These are phyloP conservation scores for Retiboletus flavoniger DNA, from an alignment of 1,284 basidiomycete species.

Conservation along the genomic window DNA sequence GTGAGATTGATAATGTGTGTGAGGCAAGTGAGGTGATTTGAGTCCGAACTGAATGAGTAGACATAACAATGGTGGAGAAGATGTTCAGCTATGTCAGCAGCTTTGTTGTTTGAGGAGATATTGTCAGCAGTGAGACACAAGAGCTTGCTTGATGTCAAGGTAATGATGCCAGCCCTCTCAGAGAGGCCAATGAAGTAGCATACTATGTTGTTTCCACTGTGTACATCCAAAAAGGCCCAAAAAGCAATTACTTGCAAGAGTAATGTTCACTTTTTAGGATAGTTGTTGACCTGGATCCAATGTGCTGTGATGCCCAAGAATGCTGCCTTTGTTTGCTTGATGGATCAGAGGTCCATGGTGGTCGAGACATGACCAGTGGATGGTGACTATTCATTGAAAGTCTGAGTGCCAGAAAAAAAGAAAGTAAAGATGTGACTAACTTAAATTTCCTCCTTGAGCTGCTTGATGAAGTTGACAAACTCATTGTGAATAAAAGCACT, in stretches of 20 bases:
- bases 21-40: too few relatives aligned
- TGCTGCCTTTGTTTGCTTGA: not conserved
- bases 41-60: too few relatives aligned
- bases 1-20: too few relatives aligned
- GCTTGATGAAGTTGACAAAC: too few relatives aligned
- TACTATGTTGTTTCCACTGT: not conserved
- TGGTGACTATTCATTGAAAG: not conserved
- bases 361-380: not conserved
- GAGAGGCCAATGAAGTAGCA: not conserved
- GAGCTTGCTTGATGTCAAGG: not conserved
- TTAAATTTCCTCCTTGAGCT: not conserved
- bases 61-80: too few relatives aligned
- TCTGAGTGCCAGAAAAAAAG: too few relatives aligned
- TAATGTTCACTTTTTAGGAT: not conserved
- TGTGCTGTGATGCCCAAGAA: not conserved
- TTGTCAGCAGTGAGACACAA: not conserved
- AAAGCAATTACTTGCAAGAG: not conserved
- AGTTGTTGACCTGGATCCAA: not conserved
- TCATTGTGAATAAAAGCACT: too few relatives aligned
- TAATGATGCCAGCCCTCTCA: not conserved
- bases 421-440: not conserved
- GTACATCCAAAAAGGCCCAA: not conserved
- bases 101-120: not conserved
- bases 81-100: too few relatives aligned
- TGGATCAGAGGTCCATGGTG: not conserved